These are phyloP conservation scores for Stropharia rugosoannulata DNA, from an alignment of 768 basidiomycete species.

Conservation along the genomic window DNA sequence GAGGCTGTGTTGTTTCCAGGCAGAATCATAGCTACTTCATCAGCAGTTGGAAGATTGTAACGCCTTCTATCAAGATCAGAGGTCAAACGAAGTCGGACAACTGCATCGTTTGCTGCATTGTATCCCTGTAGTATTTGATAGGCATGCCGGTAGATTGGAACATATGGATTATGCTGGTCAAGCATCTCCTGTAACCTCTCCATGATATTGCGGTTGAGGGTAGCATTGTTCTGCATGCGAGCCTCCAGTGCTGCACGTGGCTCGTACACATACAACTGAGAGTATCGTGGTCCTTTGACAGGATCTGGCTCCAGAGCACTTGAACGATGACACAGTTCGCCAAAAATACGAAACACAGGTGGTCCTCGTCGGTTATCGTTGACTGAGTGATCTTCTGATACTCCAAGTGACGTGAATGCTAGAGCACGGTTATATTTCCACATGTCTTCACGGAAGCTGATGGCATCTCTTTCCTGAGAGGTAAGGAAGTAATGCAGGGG, in stretches of 20 bases:
- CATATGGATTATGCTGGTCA: slow-evolving; percentile 22
- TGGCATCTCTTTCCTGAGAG: slow-evolving; percentile 3
- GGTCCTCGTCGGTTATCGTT: slow-evolving; percentile 18
- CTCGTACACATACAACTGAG: slow-evolving; percentile 41
- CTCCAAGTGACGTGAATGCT: slow-evolving; percentile 36
- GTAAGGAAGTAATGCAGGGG: slow-evolving; percentile 20
- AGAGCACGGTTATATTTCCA: slow-evolving; percentile 41
- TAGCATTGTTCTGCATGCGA: slow-evolving; percentile 23
- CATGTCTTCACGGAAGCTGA: slow-evolving; percentile 34
- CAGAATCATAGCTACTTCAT: slow-evolving; percentile 16
- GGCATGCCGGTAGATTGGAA: slow-evolving; percentile 28
- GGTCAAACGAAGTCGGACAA: slow-evolving; percentile 18
- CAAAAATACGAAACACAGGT: slow-evolving; percentile 33
- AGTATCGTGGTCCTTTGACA: slow-evolving; percentile 25
- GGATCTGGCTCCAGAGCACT: slow-evolving; percentile 28
- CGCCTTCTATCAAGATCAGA: slow-evolving; percentile 29
- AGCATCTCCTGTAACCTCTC: slow-evolving; percentile 23
- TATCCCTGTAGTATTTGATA: slow-evolving; percentile 27
- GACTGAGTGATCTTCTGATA: slow-evolving; percentile 25
- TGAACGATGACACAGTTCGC: slow-evolving; percentile 33
- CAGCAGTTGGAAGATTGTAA: slow-evolving; percentile 35
- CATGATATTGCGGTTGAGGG: slow-evolving; percentile 19
- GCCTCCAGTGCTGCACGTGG: slow-evolving; percentile 28
- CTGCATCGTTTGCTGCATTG: slow-evolving; percentile 17
- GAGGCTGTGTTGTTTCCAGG: neutral